A percentile compares a stretch with the other conserved stretches of the same genome.
These are phyloP conservation scores for Monosporascus sp. DNA, from an alignment of 2,329 filamentous ascomycete species.

Conservation along the genomic window DNA sequence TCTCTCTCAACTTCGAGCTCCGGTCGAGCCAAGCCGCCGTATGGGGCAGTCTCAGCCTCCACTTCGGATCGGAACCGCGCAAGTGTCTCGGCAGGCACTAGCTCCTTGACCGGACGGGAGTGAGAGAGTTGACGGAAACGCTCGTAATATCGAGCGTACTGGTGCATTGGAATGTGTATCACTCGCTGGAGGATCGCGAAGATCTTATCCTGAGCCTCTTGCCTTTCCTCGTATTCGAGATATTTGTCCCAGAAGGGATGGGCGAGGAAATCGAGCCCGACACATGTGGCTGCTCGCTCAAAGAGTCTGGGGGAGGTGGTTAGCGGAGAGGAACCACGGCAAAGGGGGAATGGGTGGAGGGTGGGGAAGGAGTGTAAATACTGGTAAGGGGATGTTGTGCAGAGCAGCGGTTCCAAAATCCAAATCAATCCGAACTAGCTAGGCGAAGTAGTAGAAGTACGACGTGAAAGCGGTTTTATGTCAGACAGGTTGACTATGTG, in stretches of 20 bases:
- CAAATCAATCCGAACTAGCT: conserved; percentile 31
- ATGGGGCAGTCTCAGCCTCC: conserved; percentile 55
- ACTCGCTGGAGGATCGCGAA: conserved; percentile 79
- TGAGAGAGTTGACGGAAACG: conserved; percentile 76
- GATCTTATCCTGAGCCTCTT: conserved; percentile 78
- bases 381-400: conserved; percentile 52
- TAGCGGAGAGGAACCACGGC: conserved; percentile 21
- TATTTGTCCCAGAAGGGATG: conserved; percentile 99
- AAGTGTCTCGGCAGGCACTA: conserved; percentile 65
- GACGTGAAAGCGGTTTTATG: conserved; percentile 34
- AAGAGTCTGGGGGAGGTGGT: conserved; percentile 66
- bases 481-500: conserved; percentile 32
- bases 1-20: conserved; percentile 81
- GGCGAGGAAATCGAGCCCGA: conserved; percentile 88
- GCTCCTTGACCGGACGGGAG: conserved; percentile 64
- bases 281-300: conserved; percentile 77
- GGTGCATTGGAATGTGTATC: conserved; percentile 88
- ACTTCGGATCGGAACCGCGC: conserved; percentile 67
- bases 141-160: conserved; percentile 93
- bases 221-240: conserved; percentile 89
- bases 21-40: conserved; percentile 49
- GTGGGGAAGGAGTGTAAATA: conserved; percentile 54
- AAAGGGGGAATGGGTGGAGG: conserved; percentile 22
- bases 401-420: conserved; percentile 44
- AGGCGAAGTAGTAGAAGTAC: conserved; percentile 30